phyloP scores from a whole-genome alignment of 176 grass and related monocot genomes.

The Echinochloa phyllopogon region DNA sequence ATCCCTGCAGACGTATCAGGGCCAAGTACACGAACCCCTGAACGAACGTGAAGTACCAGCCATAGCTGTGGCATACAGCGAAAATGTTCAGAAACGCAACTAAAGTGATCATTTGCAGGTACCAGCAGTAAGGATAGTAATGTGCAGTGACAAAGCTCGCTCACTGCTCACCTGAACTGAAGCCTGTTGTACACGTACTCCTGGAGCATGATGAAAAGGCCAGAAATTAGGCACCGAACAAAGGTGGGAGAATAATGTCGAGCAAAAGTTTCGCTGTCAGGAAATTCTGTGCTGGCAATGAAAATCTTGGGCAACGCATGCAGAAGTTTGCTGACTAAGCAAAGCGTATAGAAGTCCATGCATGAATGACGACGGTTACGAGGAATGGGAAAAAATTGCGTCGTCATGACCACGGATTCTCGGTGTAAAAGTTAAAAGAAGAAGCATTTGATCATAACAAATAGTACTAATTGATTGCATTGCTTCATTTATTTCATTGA shows the following conservation, averaged over 20 bases:
- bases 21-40: constrained; percentile 87
- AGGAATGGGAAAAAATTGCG: not conserved
- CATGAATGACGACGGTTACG: not conserved
- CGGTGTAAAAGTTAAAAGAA: not conserved
- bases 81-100: not conserved
- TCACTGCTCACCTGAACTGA: constrained; percentile 67
- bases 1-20: constrained; percentile 76
- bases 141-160: not conserved
- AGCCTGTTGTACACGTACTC: constrained; percentile 97
- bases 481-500: too few relatives aligned
- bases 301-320: not conserved
- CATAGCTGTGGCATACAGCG: constrained; percentile 51
- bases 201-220: constrained; percentile 38
- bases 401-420: not conserved
- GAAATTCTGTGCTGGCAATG: not conserved
- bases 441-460: not conserved
- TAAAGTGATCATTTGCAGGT: not conserved
- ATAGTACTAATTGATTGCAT: not conserved
- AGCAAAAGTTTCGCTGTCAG: not conserved
- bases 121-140: not conserved
- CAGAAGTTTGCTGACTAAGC: not conserved
- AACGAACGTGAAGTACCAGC: constrained; percentile 98
- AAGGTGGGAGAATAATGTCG: not conserved
- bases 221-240: not conserved
- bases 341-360: too few relatives aligned